A percentile compares a stretch with the other conserved stretches of the same genome.
These are phyloP conservation scores for Mollisia scopiformis DNA, from an alignment of 2,329 filamentous ascomycete genomes.

Conservation along the genomic window DNA sequence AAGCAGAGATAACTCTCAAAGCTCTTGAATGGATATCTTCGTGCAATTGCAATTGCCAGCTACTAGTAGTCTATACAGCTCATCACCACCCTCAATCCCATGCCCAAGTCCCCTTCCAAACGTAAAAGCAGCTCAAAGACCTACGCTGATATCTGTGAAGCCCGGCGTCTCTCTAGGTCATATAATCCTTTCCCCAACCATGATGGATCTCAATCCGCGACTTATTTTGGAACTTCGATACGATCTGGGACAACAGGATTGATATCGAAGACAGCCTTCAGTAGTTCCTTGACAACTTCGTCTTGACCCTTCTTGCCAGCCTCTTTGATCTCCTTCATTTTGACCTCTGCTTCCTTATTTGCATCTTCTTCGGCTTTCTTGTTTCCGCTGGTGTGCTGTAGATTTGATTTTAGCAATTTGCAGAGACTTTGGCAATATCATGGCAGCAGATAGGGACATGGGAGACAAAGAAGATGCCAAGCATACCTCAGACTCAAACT, in stretches of 20 bases:
- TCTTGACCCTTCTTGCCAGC: slow-evolving; percentile 79
- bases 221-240: slow-evolving; percentile 36
- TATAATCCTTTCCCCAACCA: neutral
- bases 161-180: neutral
- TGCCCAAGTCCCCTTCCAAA: neutral
- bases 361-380: slow-evolving; percentile 79
- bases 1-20: neutral
- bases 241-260: slow-evolving; percentile 66
- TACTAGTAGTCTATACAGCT: slow-evolving; percentile 34
- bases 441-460: neutral
- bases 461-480: neutral
- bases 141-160: neutral
- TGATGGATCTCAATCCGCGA: neutral
- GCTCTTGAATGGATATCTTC: slow-evolving; percentile 25
- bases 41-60: slow-evolving; percentile 30
- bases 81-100: slow-evolving; percentile 5
- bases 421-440: neutral
- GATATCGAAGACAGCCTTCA: slow-evolving; percentile 83
- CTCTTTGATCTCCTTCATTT: slow-evolving; percentile 81
- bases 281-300: slow-evolving; percentile 80
- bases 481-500: slow-evolving; percentile 76
- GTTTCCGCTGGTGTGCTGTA: slow-evolving; percentile 90
- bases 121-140: neutral
- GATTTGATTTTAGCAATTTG: slow-evolving; percentile 13
- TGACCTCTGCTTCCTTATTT: slow-evolving; percentile 76